Evolutionary conservation across 345 rosid genomes (phyloP).

Genomic region (Hirschfeldia incana): DNA sequence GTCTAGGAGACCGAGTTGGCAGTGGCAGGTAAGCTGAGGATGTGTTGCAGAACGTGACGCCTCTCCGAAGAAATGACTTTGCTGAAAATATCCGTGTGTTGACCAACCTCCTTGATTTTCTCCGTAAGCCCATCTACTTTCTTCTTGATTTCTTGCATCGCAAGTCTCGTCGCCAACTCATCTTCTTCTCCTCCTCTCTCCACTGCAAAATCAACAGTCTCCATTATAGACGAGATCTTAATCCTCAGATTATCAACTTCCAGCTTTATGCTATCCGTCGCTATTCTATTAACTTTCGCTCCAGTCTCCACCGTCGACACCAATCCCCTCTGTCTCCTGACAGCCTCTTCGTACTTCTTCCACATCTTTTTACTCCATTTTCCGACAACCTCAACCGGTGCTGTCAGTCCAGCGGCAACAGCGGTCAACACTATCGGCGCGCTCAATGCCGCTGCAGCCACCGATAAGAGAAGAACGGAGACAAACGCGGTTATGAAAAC

Average conservation of each 20-base stretch:
- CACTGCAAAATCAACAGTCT: slow-evolving; percentile 48
- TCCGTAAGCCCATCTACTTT: slow-evolving; percentile 50
- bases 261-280: slow-evolving; percentile 51
- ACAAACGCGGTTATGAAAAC: slow-evolving; percentile 63
- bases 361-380: slow-evolving; percentile 65
- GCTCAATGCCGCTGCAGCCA: slow-evolving; percentile 69
- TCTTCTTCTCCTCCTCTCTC: slow-evolving; percentile 44
- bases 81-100: slow-evolving; percentile 59
- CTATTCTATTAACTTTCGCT: slow-evolving; percentile 44
- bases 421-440: slow-evolving; percentile 61
- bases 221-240: slow-evolving; percentile 42
- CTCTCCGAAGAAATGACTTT: slow-evolving; percentile 58
- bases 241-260: slow-evolving; percentile 49
- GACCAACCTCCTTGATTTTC: slow-evolving; percentile 52
- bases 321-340: slow-evolving; percentile 52
- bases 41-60: slow-evolving; percentile 54
- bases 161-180: slow-evolving; percentile 45
- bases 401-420: slow-evolving; percentile 56
- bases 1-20: slow-evolving; percentile 22
- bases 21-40: slow-evolving; percentile 42
- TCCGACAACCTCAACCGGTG: slow-evolving; percentile 55
- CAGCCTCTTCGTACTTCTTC: slow-evolving; percentile 54
- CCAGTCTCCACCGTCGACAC: slow-evolving; percentile 42
- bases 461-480: slow-evolving; percentile 64
- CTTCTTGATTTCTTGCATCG: slow-evolving; percentile 65